Evolutionary conservation across 352 stramenopile species (phyloP).

Genomic region (Achlya hypogyna): DNA sequence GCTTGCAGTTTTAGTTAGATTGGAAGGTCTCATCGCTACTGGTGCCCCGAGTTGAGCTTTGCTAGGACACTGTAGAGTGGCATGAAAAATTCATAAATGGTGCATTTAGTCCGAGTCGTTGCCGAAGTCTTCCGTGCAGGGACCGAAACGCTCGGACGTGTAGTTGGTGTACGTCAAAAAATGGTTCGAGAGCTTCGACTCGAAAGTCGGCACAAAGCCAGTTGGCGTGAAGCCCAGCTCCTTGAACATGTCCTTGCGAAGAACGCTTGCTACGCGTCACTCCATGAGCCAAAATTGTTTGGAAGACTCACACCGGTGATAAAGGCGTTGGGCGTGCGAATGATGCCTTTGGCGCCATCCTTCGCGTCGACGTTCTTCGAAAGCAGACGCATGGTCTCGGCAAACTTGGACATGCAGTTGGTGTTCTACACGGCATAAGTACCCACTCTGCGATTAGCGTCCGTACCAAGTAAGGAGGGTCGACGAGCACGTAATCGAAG

Average conservation of each 20-base stretch:
- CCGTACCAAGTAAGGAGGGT: constrained; percentile 42
- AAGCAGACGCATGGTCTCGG: constrained; percentile 44
- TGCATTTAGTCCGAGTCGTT: too few relatives aligned
- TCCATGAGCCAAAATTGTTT: not conserved
- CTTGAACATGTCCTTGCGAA: constrained; percentile 43
- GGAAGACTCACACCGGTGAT: constrained; percentile 33
- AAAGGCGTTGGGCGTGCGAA: constrained; percentile 40
- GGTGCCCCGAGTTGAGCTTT: too few relatives aligned
- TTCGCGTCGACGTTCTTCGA: constrained; percentile 37
- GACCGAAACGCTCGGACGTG: constrained; percentile 37
- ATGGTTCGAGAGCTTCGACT: constrained; percentile 54
- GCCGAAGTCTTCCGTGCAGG: constrained; percentile 34
- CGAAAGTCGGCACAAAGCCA: constrained; percentile 37
- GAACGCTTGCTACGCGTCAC: constrained; percentile 32
- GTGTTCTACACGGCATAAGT: constrained; percentile 26
- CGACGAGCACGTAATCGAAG: constrained; percentile 44
- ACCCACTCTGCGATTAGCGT: not conserved
- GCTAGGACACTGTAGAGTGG: too few relatives aligned
- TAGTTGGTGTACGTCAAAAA: constrained; percentile 59
- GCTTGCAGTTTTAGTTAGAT: too few relatives aligned
- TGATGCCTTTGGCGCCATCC: constrained; percentile 31
- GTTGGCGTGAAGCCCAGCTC: constrained; percentile 42
- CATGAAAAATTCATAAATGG: too few relatives aligned
- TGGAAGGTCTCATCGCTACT: too few relatives aligned
- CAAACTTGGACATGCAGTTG: constrained; percentile 52